phyloP scores from a whole-genome alignment of 495 filamentous ascomycete genomes.

The Penicillium cosmopolitanum region DNA sequence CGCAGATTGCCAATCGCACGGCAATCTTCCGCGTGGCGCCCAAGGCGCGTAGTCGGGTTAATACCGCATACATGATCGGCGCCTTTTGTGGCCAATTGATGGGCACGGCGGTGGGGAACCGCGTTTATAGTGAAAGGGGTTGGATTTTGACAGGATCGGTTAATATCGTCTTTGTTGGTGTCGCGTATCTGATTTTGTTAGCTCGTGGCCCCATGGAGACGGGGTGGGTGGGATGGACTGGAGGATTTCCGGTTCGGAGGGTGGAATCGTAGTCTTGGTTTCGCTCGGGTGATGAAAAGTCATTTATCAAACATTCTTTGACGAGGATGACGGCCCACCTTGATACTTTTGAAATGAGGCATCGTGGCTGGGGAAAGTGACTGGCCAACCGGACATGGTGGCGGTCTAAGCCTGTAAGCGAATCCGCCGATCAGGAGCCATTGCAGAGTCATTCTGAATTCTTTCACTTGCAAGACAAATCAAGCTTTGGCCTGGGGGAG shows the following conservation, averaged over 20 bases:
- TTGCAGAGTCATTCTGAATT: background rate
- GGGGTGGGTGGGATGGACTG: conserved; percentile 76
- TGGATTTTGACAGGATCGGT: conserved; percentile 72
- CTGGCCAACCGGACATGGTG: background rate
- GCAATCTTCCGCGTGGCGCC: conserved; percentile 74
- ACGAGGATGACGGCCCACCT: background rate
- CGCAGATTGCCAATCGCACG: conserved; percentile 74
- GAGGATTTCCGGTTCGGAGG: conserved; percentile 45
- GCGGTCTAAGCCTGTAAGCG: background rate
- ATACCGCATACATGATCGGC: conserved; percentile 81
- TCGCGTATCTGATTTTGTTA: conserved; percentile 60
- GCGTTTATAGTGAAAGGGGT: conserved; percentile 67
- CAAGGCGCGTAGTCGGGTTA: conserved; percentile 73
- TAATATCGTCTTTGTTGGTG: conserved; percentile 67
- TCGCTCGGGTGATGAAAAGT: no score
- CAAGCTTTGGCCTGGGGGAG: no score
- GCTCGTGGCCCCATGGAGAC: conserved; percentile 68
- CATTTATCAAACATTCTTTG: no score
- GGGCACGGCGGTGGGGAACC: conserved; percentile 74
- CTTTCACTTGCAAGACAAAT: background rate
- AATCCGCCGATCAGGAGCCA: background rate
- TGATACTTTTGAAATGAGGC: background rate
- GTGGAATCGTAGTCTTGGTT: background rate
- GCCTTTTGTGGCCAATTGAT: conserved; percentile 76
- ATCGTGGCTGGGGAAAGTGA: background rate